Evolutionary conservation across 2,329 filamentous ascomycete genomes (phyloP).

Genomic region (Hyphodiscus sp.): DNA sequence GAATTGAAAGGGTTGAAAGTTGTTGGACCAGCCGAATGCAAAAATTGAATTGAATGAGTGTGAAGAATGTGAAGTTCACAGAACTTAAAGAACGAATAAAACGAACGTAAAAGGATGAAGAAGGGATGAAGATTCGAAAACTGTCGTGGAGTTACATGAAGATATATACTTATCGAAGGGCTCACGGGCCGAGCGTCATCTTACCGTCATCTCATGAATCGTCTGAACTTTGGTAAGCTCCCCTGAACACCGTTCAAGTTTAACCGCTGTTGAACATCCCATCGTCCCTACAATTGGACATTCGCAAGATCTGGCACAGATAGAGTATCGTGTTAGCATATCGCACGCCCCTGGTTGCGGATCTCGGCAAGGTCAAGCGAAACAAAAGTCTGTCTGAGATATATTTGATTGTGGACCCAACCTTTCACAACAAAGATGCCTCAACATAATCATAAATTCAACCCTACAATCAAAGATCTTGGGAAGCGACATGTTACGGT

Average conservation of each 20-base stretch:
- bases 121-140: not conserved
- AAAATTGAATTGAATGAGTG: conserved; percentile 17
- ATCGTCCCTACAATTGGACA: not conserved
- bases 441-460: not conserved
- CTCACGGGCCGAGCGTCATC: not conserved
- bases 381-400: not conserved
- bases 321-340: not conserved
- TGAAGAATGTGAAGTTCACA: conserved; percentile 28
- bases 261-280: no score
- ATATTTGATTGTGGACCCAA: not conserved
- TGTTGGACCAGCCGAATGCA: conserved; percentile 20
- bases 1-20: conserved; percentile 8
- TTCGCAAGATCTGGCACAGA: not conserved
- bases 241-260: not conserved
- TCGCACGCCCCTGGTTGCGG: not conserved
- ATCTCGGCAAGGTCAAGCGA: not conserved
- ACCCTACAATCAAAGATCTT: not conserved
- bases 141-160: not conserved
- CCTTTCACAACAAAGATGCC: not conserved
- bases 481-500: no score
- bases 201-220: not conserved
- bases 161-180: not conserved
- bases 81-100: conserved; percentile 23
- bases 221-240: not conserved
- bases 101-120: not conserved